These are phyloP conservation scores for Microthlaspi erraticum DNA, from an alignment of 345 rosid species.

Conservation along the genomic window DNA sequence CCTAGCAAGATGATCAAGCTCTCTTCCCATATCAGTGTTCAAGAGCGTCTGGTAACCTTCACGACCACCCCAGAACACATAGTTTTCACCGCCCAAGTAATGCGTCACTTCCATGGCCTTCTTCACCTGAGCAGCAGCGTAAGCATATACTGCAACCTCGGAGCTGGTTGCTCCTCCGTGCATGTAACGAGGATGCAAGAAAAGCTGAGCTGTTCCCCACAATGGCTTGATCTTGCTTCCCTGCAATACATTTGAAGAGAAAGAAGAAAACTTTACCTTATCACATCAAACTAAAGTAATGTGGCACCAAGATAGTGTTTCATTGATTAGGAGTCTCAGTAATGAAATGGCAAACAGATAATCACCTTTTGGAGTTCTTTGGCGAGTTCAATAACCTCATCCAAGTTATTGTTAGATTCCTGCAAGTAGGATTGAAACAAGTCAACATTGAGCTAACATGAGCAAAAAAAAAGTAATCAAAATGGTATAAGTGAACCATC, in stretches of 20 bases:
- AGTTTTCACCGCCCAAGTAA: slow-evolving; percentile 97
- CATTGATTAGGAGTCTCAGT: not conserved
- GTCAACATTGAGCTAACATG: too few relatives aligned
- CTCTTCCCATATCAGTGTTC: slow-evolving; percentile 97
- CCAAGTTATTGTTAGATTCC: slow-evolving; percentile 91
- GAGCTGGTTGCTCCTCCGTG: slow-evolving; percentile 99
- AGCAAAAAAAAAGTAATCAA: slow-evolving; percentile 1
- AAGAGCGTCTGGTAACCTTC: slow-evolving; percentile 95
- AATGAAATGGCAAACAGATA: not conserved
- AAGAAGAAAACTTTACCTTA: slow-evolving; percentile 11
- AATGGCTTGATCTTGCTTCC: slow-evolving; percentile 73
- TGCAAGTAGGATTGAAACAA: too few relatives aligned
- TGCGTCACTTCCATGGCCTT: slow-evolving; percentile 97
- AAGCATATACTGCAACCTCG: slow-evolving; percentile 85
- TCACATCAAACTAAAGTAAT: slow-evolving; percentile 7
- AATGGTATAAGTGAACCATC: not conserved
- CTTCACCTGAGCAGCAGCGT: slow-evolving; percentile 98
- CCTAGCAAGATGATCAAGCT: slow-evolving; percentile 87
- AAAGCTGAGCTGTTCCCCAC: slow-evolving; percentile 98
- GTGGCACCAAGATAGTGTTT: not conserved
- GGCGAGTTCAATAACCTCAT: slow-evolving; percentile 91
- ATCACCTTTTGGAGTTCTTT: slow-evolving; percentile 76
- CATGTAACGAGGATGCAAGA: slow-evolving; percentile 95
- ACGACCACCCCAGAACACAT: slow-evolving; percentile 99
- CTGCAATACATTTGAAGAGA: slow-evolving; percentile 49